Percentiles rank a stretch among this genome's conserved stretches.
Conservation (phyloP, 371 early-diverging fungal species). For the Lichtheimia ramosa region DNA sequence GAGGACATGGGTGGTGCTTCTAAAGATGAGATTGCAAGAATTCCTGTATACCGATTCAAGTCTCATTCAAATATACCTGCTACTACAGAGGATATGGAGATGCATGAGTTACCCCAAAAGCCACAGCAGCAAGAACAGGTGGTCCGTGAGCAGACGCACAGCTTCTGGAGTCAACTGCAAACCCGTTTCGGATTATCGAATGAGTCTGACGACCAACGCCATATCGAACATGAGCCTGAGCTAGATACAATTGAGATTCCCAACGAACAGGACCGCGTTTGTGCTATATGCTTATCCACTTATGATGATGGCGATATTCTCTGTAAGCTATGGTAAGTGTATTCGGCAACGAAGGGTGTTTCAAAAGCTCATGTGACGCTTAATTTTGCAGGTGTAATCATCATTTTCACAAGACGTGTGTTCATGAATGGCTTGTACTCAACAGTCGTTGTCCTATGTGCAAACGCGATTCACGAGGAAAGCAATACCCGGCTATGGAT, state of each 20-base stretch:
- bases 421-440: slow-evolving; percentile 33
- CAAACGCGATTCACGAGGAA: slow-evolving; percentile 25
- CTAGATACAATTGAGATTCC: slow-evolving; percentile 36
- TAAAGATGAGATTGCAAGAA: slow-evolving; percentile 55
- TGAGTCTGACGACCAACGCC: neutral
- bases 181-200: slow-evolving; percentile 21
- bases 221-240: slow-evolving; percentile 17
- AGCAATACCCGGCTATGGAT: slow-evolving; percentile 10
- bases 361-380: too few species aligned
- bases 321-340: slow-evolving; percentile 51
- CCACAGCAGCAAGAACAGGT: neutral
- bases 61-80: slow-evolving; percentile 11
- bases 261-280: slow-evolving; percentile 51
- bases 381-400: slow-evolving; percentile 27
- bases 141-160: neutral
- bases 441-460: slow-evolving; percentile 40
- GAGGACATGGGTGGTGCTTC: slow-evolving; percentile 64
- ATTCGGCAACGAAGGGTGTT: too few species aligned
- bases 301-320: slow-evolving; percentile 67
- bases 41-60: slow-evolving; percentile 50
- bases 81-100: slow-evolving; percentile 9
- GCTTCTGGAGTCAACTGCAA: slow-evolving; percentile 29
- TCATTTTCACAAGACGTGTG: slow-evolving; percentile 37
- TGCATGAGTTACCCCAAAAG: slow-evolving; percentile 17
- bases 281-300: slow-evolving; percentile 65